A percentile compares a stretch with the other conserved stretches of the same genome.
These are phyloP conservation scores for Dillenia suffruticosa DNA, from an alignment of 164 flowering plant genomes.

Conservation along the genomic window DNA sequence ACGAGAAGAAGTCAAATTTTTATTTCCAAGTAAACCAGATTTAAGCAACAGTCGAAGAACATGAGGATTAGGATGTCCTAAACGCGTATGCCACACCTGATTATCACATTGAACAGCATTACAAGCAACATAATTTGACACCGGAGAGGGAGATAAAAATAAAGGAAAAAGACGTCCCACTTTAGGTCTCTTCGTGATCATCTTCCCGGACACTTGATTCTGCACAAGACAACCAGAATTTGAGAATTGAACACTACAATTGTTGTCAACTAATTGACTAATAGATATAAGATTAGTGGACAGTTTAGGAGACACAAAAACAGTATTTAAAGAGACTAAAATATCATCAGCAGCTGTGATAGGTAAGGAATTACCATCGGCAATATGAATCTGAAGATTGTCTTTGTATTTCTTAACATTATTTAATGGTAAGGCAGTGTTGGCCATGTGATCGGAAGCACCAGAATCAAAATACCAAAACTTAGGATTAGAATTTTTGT, in stretches of 20 bases:
- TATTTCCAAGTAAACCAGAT: no score
- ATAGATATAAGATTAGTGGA: background rate
- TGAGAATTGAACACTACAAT: background rate
- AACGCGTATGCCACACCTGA: background rate
- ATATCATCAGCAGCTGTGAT: no score
- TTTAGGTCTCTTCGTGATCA: conserved; percentile 1
- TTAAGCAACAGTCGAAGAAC: background rate
- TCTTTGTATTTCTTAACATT: no score
- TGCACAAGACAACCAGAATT: background rate
- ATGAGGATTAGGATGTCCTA: background rate
- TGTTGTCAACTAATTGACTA: background rate
- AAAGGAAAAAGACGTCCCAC: background rate
- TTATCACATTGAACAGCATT: background rate
- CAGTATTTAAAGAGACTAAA: background rate
- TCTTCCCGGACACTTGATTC: background rate
- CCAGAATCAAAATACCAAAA: no score
- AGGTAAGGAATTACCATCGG: no score
- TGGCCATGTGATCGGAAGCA: no score
- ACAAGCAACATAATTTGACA: background rate
- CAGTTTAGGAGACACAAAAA: background rate
- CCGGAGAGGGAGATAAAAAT: background rate
- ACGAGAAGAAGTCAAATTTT: no score
- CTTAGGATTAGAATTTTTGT: no score
- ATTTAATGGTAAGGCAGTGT: no score
- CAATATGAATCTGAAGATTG: no score